Evolutionary conservation across 495 filamentous ascomycete genomes (phyloP), one percentile per base, ranked within the genome.

Genomic region (Neurospora tetrasperma): DNA sequence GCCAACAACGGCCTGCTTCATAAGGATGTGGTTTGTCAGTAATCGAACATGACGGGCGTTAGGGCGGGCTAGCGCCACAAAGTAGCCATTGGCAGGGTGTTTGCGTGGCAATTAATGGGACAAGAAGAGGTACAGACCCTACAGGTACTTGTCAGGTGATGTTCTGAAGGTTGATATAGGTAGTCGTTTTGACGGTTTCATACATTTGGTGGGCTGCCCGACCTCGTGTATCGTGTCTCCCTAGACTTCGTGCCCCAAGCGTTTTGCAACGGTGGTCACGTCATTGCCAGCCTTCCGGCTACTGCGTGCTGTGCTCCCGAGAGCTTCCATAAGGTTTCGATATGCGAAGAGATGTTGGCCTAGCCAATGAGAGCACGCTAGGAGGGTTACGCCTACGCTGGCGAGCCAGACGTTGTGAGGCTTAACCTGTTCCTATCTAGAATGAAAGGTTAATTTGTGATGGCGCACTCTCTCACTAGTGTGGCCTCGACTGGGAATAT

Each of bases 1-100:
- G 71, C 73, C 70, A 77, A 75, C 75, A 78, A 43, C 69, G 71
- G 78, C 77, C 78, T 73, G 78, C 73, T 78, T 77, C 78, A 75
- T 69, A 20, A 12, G 71, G 71, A 74, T 68, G 66, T 43, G 71
- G 78, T 77, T 78, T 76, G 75, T 76, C 73, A 74, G 70, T 71
- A 72, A 75, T 76, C 38, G 69, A 31, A 20, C 44, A 71, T 69
- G 73, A 70, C 74, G 76, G 73, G 74, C 75, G 75, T 73, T 74
- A 70, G 75, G 79, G 71, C 75, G 70, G 42, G 38, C 41, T 75
- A 71, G 73, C 74, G 70, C 69, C 72, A 68, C 39, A 31, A 54
- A 38, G 40, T 23, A 41, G 31, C 40, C 14, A 42, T 38, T 38
- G 48, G 14, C 42, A 43, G 42, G 46, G 44, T 43, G 54, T 66